Evolutionary conservation across 176 grass and related monocot species (phyloP).

Genomic region (Cocos nucifera): DNA sequence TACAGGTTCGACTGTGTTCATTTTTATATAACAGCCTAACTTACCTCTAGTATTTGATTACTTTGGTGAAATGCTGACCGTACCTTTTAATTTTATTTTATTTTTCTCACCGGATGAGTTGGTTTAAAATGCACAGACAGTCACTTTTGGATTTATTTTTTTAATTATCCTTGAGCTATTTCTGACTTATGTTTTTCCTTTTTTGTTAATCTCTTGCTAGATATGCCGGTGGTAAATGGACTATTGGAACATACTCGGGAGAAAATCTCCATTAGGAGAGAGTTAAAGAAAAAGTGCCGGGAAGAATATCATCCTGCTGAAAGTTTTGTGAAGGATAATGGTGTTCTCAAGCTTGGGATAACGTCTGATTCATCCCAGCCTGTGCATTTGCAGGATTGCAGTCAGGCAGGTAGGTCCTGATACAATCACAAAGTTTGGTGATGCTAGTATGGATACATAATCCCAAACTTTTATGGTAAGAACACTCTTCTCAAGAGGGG

Average conservation of each 20-base stretch:
- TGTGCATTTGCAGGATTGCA: not conserved
- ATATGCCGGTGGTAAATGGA: conserved; percentile 13
- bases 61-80: not conserved
- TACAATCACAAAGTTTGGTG: not conserved
- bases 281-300: conserved; percentile 17
- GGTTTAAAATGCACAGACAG: not conserved
- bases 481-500: not conserved
- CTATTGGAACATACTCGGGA: conserved; percentile 4
- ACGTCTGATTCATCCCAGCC: not conserved
- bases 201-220: conserved; percentile 6
- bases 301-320: conserved; percentile 7
- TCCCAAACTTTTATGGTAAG: not conserved
- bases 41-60: not conserved
- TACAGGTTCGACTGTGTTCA: conserved; percentile 22
- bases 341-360: not conserved
- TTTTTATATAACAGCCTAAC: not conserved
- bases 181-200: not conserved
- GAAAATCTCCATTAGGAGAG: conserved; percentile 19
- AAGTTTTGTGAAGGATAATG: not conserved
- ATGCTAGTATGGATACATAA: not conserved
- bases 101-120: not conserved
- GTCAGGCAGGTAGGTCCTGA: conserved; percentile 15
- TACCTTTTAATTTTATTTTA: too few relatives aligned
- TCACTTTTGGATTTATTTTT: too few relatives aligned
- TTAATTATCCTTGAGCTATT: not conserved